Evolutionary conservation across 768 basidiomycete genomes (phyloP), one percentile per base, ranked within the genome.

Genomic region (Paxillus ammoniavirescens): DNA sequence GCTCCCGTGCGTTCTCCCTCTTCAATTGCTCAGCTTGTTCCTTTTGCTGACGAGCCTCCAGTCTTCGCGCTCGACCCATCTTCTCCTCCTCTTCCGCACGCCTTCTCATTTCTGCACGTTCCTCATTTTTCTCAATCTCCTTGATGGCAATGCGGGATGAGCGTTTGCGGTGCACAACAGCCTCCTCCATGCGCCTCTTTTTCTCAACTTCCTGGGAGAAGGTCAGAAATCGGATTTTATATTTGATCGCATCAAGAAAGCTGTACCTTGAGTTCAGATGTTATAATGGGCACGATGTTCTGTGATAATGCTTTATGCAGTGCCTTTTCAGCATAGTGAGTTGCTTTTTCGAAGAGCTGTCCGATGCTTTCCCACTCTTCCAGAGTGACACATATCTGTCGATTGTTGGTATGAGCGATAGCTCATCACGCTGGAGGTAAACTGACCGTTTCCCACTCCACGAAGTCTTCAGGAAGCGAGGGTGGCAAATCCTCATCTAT

Each of bases 401-500:
- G 28, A 35, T 18, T 12, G 28, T 30, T 23, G 15, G n/a, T 4
- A 14, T 57, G 18, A 42, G 43, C 37, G 21, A 15, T 8, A 8
- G 4, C 13, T 12, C 3, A 33, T 37, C 40, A 12, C 2, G 14
- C 36, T 7, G 5, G n/a, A 43, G 40, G 47, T 38, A 48, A 33
- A 75, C 83, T 62, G 54, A 93, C 94, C 62, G 89, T 89, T 75
- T 96, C 91, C 94, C 95, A 98, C 69, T 96, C 93, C 38, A 91
- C 68, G 61, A 90, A 90, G 45, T 79, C 79, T 2, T 75, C 73
- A 5, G 77, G 79, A 18, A 71, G 50, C 8, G 58, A 62, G n/a
- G 61, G 63, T 9, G 54, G 48, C 26, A 18, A 8, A 38, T 47
- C 50, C 5, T 49, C 33, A 7, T 42, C 53, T 33, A 43, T 5